Evolutionary conservation across 78 protist species (phyloP), one percentile per base, ranked within the genome.

Genomic region (Corallochytrium limacisporum): DNA sequence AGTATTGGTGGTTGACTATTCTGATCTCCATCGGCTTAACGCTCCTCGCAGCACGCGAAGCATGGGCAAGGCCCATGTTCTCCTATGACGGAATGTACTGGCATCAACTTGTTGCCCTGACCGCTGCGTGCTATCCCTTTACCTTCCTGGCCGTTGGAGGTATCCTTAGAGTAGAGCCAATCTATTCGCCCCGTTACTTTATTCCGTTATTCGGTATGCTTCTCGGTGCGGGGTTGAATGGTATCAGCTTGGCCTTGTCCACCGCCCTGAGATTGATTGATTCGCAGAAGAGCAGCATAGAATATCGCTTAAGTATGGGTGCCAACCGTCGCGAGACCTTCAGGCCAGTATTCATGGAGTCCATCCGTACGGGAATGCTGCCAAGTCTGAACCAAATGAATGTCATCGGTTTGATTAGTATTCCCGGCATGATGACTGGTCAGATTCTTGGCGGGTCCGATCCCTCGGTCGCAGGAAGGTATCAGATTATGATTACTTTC

Each of bases 341-440:
- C 18, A 18, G 49, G 18, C 49, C 49, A 20, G n/a, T n/a, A n/a
- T n/a, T n/a, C n/a, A 44, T 44, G 18, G 49, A 20, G 18, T 8
- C 63, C 43, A 59, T 59, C 16, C 63, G 63, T 15, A 59, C 63
- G 12, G 63, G 63, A 28, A 42, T 59, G 31, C 16, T 59, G 63
- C 63, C 63, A 16, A 59, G 42, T n/a, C 46, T 59, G 29, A 37
- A 59, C 42, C n/a, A 20, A 8, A 59, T 59, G 63, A 13, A 15
- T 18, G 63, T 59, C 35, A 59, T 59, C 26, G 63, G 63, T 16
- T 15, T 59, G 9, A 15, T 59, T 8, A 28, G 42, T 22, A 59
- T 59, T 18, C 63, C 63, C 51, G 63, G 63, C n/a, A 59, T 59
- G 63, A 59, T 59, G 63, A 59, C 63, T 59, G 63, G 63, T 31